These are phyloP conservation scores for Pistacia vera DNA, from an alignment of 345 rosid species.

Conservation along the genomic window DNA sequence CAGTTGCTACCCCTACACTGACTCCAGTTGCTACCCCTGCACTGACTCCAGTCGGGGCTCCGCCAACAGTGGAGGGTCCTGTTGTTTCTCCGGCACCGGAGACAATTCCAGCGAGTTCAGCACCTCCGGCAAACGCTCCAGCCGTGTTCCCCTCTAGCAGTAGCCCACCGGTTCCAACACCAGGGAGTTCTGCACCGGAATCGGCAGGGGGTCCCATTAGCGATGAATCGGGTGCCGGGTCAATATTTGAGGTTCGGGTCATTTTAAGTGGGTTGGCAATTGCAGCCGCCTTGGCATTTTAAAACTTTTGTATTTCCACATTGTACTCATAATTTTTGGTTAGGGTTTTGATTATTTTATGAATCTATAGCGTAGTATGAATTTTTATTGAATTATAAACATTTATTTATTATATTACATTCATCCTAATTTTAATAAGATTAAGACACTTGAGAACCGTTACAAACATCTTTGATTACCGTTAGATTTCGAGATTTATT, in stretches of 20 bases:
- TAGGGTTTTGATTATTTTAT: not conserved
- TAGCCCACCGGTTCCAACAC: conserved; percentile 33
- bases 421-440: not conserved
- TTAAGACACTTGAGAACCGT: too few species aligned
- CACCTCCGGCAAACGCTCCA: conserved; percentile 50
- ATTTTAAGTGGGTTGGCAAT: conserved; percentile 29
- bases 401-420: not conserved
- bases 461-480: too few species aligned
- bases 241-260: conserved; percentile 24
- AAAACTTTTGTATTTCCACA: conserved; percentile 6
- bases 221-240: conserved; percentile 44
- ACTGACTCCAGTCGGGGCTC: conserved; percentile 30
- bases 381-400: conserved; percentile 11
- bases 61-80: conserved; percentile 39
- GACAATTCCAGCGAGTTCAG: conserved; percentile 49
- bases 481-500: too few species aligned
- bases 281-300: conserved; percentile 25
- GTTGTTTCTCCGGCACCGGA: conserved; percentile 32
- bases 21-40: too few species aligned
- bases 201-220: conserved; percentile 31
- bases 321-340: not conserved
- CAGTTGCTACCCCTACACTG: not conserved
- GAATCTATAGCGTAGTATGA: not conserved
- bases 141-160: conserved; percentile 56
- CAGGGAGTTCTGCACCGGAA: conserved; percentile 39